These are phyloP conservation scores for Sideroxylon spinosum DNA, from an alignment of 179 eudicot genomes.

Conservation along the genomic window DNA sequence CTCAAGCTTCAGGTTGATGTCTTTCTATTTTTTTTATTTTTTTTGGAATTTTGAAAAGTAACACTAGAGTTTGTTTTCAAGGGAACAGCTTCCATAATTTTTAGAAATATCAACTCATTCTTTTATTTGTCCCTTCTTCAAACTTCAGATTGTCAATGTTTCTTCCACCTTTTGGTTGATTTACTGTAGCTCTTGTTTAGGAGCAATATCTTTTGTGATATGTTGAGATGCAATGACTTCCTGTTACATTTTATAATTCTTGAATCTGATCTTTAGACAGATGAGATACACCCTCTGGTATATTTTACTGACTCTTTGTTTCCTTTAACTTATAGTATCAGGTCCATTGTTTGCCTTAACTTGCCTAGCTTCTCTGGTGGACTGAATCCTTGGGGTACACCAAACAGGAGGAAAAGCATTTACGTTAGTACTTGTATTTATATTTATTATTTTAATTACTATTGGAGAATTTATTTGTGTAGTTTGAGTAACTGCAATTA, in stretches of 20 bases:
- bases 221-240: not conserved
- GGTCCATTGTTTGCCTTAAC: slow-evolving; percentile 52
- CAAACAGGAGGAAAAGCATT: slow-evolving; percentile 30
- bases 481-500: too few relatives aligned
- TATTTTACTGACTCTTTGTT: slow-evolving; percentile 4
- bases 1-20: not conserved
- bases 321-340: slow-evolving; percentile 31
- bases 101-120: not conserved
- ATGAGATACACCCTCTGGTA: not conserved
- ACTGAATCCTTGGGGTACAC: slow-evolving; percentile 56
- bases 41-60: not conserved
- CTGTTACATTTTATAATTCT: not conserved
- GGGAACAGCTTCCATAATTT: not conserved
- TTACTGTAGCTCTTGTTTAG: not conserved
- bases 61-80: not conserved
- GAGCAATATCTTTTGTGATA: not conserved
- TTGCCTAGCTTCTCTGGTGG: slow-evolving; percentile 64
- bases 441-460: too few relatives aligned
- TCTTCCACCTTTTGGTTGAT: not conserved
- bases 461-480: too few relatives aligned
- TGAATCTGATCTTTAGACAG: not conserved
- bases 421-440: slow-evolving; percentile 29
- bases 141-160: not conserved
- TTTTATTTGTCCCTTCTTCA: not conserved
- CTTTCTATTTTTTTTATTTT: not conserved